These are phyloP conservation scores for Megacollybia marginata DNA, from an alignment of 768 basidiomycete genomes.

Conservation along the genomic window DNA sequence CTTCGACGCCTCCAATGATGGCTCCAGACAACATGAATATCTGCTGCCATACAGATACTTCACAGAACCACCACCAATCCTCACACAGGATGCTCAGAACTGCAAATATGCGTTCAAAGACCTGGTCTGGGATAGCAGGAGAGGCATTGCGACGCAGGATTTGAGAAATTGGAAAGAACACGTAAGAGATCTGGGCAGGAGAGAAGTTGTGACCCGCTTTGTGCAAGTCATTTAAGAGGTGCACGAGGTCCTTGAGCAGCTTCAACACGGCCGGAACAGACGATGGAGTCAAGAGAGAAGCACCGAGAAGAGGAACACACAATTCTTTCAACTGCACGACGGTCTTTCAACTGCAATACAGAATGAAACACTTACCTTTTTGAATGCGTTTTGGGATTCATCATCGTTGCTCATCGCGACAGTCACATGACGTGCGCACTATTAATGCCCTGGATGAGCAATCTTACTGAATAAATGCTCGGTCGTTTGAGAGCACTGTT, in stretches of 20 bases:
- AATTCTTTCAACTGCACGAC: conserved; percentile 48
- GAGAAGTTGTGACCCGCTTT: conserved; percentile 33
- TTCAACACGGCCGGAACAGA: conserved; percentile 38
- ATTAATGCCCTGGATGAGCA: too few relatives aligned
- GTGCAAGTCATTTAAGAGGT: conserved; percentile 36
- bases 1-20: conserved; percentile 56
- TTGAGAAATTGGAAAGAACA: conserved; percentile 81
- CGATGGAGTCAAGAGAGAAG: conserved; percentile 53
- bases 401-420: too few relatives aligned
- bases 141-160: conserved; percentile 74
- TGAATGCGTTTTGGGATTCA: too few relatives aligned
- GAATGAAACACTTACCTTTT: too few relatives aligned
- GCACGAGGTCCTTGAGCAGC: conserved; percentile 49
- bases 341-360: too few relatives aligned
- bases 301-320: conserved; percentile 76
- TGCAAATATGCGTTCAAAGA: conserved; percentile 67
- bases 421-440: too few relatives aligned
- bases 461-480: conserved; percentile 12
- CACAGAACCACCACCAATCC: conserved; percentile 84
- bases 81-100: conserved; percentile 53
- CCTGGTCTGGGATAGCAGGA: conserved; percentile 64
- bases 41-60: conserved; percentile 73
- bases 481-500: conserved; percentile 15
- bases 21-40: conserved; percentile 71
- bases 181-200: conserved; percentile 66